Base-by-base conservation (phyloP, 352 stramenopile species). In the Saprolegnia parasitica region DNA sequence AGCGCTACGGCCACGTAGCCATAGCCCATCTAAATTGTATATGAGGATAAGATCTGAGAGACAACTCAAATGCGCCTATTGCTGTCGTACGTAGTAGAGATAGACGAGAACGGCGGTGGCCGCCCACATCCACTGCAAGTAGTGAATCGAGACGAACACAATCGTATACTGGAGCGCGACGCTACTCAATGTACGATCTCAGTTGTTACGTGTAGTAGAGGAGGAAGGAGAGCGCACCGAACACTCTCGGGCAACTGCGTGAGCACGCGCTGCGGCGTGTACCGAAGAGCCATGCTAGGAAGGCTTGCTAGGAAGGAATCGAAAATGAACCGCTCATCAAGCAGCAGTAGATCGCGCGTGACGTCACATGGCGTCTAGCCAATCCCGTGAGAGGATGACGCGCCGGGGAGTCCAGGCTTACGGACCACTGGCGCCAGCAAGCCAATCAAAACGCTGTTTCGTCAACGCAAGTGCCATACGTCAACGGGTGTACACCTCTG, bases 101-200 rank as follows among this genome's bases (percentile, higher is more conserved):
- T 83, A 89, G 73, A 87, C 88, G 70, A 89, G 83, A 40, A 89
- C 64, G 55, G 75, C 73, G 29, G 80, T 26, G 45, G 83, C 80
- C 0, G 78, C 77, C n/a, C 79, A 58, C 21, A 73, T 66, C 80
- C 81, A 91, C 29, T 88, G 58, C 68, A 89, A 89, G 79, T 91
- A 91, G 73, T 91, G 84, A 76, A 90, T 86, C 63, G 74, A 78
- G 42, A 86, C 71, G 68, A 90, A 87, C 72, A 75, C 76, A 65
- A 88, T 46, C 20, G 47, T n/a, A 23, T 62, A 23, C 37, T 70
- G 42, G 20, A 70, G 21, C 13, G 46, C 16, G 3, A 39, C 35
- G 13, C 63, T 70, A 66, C 58, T n/a, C n/a, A n/a, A 54, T 60
- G 3, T 24, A 60, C 24, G 29, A 35, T 35, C 29, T 35, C 5